Evolutionary conservation across 1,284 basidiomycete species (phyloP).

Genomic region (Neotropicomus parvogracilis): DNA sequence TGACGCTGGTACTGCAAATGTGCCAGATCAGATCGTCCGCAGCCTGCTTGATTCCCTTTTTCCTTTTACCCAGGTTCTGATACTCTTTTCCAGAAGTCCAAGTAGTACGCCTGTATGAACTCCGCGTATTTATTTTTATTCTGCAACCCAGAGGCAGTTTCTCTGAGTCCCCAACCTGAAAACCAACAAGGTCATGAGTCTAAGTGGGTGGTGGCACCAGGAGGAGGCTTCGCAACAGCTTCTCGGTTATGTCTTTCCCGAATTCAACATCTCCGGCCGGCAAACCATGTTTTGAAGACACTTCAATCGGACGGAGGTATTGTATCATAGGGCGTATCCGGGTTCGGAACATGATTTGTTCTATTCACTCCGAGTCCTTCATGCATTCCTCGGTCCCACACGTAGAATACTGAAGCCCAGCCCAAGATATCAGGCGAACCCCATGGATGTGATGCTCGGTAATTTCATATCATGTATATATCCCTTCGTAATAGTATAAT

Average conservation of each 20-base stretch:
- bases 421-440: slow-evolving; percentile 1
- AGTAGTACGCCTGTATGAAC: background rate
- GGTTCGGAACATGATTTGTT: slow-evolving; percentile 3
- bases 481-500: background rate
- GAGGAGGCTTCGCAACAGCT: slow-evolving; percentile 1
- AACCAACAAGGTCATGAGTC: too few species aligned
- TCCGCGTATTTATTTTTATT: background rate
- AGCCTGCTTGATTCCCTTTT: background rate
- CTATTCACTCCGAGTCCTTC: slow-evolving; percentile 7
- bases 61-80: background rate
- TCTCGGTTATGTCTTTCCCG: slow-evolving; percentile 3
- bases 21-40: background rate
- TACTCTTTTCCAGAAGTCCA: background rate
- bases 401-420: background rate
- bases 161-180: too few species aligned
- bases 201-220: too few species aligned
- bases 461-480: too few species aligned
- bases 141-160: too few species aligned
- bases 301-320: slow-evolving; percentile 3
- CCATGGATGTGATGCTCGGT: too few species aligned
- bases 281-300: background rate
- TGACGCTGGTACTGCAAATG: background rate
- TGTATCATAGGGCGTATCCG: too few species aligned
- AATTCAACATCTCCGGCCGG: slow-evolving; percentile 3
- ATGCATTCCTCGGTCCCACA: background rate